Evolutionary conservation across 306 rosid species (phyloP).

Genomic region (Delonix regia): DNA sequence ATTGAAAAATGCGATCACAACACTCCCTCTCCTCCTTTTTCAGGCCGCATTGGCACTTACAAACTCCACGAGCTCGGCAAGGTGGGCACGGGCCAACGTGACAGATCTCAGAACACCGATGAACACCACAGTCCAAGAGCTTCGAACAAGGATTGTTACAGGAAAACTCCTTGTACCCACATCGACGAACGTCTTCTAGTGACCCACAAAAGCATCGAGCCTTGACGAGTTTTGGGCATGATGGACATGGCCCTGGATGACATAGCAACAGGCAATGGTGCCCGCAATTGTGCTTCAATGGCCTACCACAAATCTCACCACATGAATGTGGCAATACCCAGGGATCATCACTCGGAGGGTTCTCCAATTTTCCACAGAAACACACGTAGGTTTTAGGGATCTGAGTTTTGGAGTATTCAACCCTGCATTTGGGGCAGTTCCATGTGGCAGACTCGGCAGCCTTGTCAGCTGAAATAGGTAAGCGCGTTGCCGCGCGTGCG

Average conservation of each 20-base stretch:
- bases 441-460: conserved; percentile 66
- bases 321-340: conserved; percentile 95
- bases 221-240: conserved; percentile 83
- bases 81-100: conserved; percentile 76
- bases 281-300: conserved; percentile 75
- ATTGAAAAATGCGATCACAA: conserved; percentile 64
- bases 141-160: conserved; percentile 64
- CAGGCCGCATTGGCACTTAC: conserved; percentile 72
- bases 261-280: conserved; percentile 80
- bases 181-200: conserved; percentile 64
- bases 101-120: conserved; percentile 64
- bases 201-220: conserved; percentile 77
- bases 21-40: conserved; percentile 75
- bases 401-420: conserved; percentile 59
- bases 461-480: conserved; percentile 50
- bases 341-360: conserved; percentile 87
- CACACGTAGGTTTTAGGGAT: conserved; percentile 77
- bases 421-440: conserved; percentile 95
- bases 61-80: conserved; percentile 54
- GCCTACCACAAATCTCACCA: conserved; percentile 80
- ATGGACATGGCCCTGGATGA: conserved; percentile 95
- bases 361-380: conserved; percentile 79
- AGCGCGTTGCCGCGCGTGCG: conserved; percentile 78
- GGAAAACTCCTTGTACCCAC: conserved; percentile 79
- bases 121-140: conserved; percentile 65